Evolutionary conservation across 768 basidiomycete species (phyloP).

Genomic region (Leccinum truebloodii): DNA sequence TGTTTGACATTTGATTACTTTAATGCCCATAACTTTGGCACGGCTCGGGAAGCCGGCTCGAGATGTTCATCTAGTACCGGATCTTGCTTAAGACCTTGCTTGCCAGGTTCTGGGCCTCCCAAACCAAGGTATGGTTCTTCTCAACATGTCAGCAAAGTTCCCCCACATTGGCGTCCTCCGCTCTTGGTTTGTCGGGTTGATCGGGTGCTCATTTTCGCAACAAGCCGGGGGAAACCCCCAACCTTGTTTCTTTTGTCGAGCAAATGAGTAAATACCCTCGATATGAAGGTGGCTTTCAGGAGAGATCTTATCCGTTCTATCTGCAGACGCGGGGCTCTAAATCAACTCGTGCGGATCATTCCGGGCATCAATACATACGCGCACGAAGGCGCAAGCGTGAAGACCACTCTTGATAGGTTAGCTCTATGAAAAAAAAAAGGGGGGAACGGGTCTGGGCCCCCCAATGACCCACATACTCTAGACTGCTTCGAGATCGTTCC

Average conservation of each 20-base stretch:
- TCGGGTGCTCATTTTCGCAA: constrained; percentile 17
- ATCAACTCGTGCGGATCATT: constrained; percentile 27
- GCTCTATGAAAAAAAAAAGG: constrained; percentile 5
- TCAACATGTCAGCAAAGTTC: constrained; percentile 13
- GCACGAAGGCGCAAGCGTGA: constrained; percentile 18
- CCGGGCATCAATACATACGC: constrained; percentile 21
- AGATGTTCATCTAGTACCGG: constrained; percentile 9
- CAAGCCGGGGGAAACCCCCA: constrained; percentile 14
- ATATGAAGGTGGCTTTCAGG: constrained; percentile 13
- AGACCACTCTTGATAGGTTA: constrained; percentile 5
- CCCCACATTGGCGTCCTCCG: constrained; percentile 1
- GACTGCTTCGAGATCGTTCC: constrained; percentile 3
- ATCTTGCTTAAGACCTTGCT: constrained; percentile 23
- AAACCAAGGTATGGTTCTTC: constrained; percentile 16
- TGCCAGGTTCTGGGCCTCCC: constrained; percentile 16
- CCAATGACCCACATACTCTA: constrained; percentile 8
- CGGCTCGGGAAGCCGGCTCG: constrained; percentile 3
- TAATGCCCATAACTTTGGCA: constrained; percentile 6
- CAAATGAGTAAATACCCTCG: constrained; percentile 20
- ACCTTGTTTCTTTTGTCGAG: constrained; percentile 20
- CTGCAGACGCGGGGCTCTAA: constrained; percentile 20
- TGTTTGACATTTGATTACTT: constrained; percentile 8
- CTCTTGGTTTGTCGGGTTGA: constrained; percentile 8
- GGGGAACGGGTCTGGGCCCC: background rate
- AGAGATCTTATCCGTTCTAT: constrained; percentile 27